Evolutionary conservation across 2,329 filamentous ascomycete genomes (phyloP), one percentile per base, ranked within the genome.

Genomic region (Graphilbum sp.): DNA sequence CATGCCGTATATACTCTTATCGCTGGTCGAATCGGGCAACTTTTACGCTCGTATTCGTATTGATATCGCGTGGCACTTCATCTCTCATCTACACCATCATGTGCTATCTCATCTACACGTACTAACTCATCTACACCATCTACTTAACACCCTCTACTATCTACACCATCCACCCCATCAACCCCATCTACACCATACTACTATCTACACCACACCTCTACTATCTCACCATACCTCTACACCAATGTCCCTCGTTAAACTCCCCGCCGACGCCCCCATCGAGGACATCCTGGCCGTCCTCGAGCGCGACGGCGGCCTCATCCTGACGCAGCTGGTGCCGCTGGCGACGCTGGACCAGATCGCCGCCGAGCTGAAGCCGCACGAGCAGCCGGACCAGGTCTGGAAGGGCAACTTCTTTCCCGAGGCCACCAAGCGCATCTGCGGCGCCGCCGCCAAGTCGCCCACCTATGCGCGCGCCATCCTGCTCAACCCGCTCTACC

Each of bases 301-400:
- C 6, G 35, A 37, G 29, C 29, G 20, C 9, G 35, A 37, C n/a
- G 35, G 35, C 20, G 35, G 35, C 19, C 16, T 37, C 17, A 37
- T 37, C 27, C 10, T 37, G 13, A 20, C 21, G 11, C 20, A 24
- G 7, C 20, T 37, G 11, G 20, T 32, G 2, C 23, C 27, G 13
- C 18, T n/a, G 15, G 27, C 17, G 3, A 29, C 16, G 17, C 30
- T 37, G 1, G 35, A 16, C 15, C 7, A 17, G 19, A 32, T 37
- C 3, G 35, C 27, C 6, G 19, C 19, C 3, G 35, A 37, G 21
- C 12, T 37, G 32, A 24, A 24, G 19, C 32, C 32, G 6, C 20
- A 23, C 16, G 32, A 34, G 12, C 32, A 34, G 19, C 32, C 32
- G 5, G 32, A 34, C 21, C 32, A 34, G 32, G n/a, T 34, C 8